Base-by-base conservation (phyloP, 2,329 filamentous ascomycete genomes). In the Cladophialophora bantiana region DNA sequence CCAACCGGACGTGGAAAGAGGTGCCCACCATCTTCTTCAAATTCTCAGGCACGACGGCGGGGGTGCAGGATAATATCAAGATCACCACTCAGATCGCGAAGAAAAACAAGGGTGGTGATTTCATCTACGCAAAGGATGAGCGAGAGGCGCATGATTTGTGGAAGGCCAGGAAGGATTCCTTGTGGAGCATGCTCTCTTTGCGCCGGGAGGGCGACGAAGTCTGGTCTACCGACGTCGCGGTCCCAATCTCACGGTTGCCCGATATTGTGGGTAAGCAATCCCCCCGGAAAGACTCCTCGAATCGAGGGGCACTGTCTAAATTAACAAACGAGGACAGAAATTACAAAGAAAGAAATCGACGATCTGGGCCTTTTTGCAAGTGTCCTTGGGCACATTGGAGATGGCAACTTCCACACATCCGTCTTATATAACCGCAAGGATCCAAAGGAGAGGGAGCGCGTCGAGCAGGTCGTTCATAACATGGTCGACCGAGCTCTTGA, bases 371-470 rank as follows among this genome's bases (percentile, higher is more conserved):
- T 97, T 1, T 96, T 97, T 76, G 92, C 93, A 0, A 93, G 90
- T 74, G 91, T 96, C 34, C 82, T 97, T 3, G 94, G 94, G 2
- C 94, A 97, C 75, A 90, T 97, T 64, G 94, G 94, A 12, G 94
- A 97, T 75, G 94, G 94, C 42, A 97, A 97, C 78, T 97, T 97
- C 81, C 94, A 97, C 77, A 90, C 94, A 76, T 92, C 90, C 75
- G 95, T 97, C 79, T 90, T 97, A 80, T 97, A 96, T 58, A 88
- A 95, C 78, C 86, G 86, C 32, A 84, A 83, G 31, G 83, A 93
- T 63, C 84, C 86, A 2, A 87, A 83, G 32, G 91, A 97, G 78
- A 86, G 86, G 64, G 89, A 85, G 50, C 91, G 90, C 71, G 92
- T 95, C 1, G 91, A 95, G 76, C 85, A 84, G 62, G 93, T 92